phyloP scores from a whole-genome alignment of 2,329 filamentous ascomycete species.

The Dactylonectria estremocensis region DNA sequence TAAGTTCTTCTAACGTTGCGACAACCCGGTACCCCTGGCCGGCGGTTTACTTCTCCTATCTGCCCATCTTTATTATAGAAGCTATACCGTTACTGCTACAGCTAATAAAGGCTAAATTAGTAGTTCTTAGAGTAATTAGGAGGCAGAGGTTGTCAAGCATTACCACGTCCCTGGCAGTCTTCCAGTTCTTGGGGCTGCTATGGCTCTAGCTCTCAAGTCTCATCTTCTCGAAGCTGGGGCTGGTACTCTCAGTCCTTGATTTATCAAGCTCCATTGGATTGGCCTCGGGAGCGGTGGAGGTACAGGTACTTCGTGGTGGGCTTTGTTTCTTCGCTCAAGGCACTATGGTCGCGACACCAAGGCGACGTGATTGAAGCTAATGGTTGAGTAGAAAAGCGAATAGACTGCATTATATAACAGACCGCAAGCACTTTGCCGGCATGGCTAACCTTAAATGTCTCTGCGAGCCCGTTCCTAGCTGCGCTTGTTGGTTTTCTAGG shows the following conservation, averaged over 20 bases:
- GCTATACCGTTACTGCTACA: neutral
- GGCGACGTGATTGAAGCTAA: constrained; percentile 1
- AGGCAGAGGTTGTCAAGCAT: neutral
- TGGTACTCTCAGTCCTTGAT: constrained; percentile 4
- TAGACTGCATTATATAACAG: neutral
- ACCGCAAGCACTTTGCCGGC: neutral
- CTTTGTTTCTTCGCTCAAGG: neutral
- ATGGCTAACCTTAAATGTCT: neutral
- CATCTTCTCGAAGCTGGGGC: constrained; percentile 5
- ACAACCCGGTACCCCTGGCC: neutral
- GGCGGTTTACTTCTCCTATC: neutral
- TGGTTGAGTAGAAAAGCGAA: constrained; percentile 3
- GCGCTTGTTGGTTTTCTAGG: neutral
- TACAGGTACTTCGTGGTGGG: constrained; percentile 4
- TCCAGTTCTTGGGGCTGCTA: neutral
- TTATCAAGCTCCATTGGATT: constrained; percentile 9
- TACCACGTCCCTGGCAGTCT: neutral
- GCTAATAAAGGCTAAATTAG: neutral
- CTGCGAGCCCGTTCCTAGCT: neutral
- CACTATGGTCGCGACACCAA: neutral
- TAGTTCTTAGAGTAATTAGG: neutral
- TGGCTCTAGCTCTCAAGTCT: neutral
- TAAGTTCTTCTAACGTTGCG: neutral
- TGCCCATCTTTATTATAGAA: neutral
- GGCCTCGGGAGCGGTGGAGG: neutral